Evolutionary conservation across 108 stramenopile species (phyloP), one percentile per base, ranked within the genome.

Genomic region (Skeletonema costatum): DNA sequence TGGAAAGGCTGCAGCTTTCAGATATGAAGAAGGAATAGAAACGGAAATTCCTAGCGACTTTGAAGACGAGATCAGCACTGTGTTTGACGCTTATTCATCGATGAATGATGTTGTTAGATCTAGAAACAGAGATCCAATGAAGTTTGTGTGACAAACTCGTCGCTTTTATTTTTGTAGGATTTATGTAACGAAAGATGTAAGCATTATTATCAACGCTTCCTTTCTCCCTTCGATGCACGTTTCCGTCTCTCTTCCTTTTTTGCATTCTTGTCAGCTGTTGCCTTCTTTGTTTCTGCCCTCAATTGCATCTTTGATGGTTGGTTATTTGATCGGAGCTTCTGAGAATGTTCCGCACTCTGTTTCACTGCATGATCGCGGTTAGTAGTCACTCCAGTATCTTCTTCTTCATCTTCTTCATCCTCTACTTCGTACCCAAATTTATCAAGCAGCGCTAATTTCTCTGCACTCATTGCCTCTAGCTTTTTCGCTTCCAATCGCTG

Each of bases 241-340:
- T 89, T 94, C 66, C 89, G 87, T 68, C 87, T 78, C 64, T 84
- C 89, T 76, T 92, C 94, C 33, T 89, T 90, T 72, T 92, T 95
- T 21, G 86, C 86, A 64, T 79, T 72, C 19, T 68, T 85, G 17
- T 81, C 60, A 33, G 69, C 79, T 32, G 67, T 75, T 31, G 72
- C 77, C 56, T 84, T 71, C 32, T 75, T 80, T 77, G 86, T 72
- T 73, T 64, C 60, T 62, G 58, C 32, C 70, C 68, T 51, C 41
- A 76, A 76, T 3, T 82, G 76, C 31, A 56, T 33, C 32, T 82
- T 82, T 25, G 77, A 77, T 36, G 77, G 77, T 31, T 12, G 46
- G n/a, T 42, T 30, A 21, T 21, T 38, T 13, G 81, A 67, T 62
- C 66, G 70, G 17, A 33, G 64, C 60, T 86, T 71, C 74, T 76